These are phyloP conservation scores for Penicillium thymicola DNA, from an alignment of 2,329 filamentous ascomycete species.

Conservation along the genomic window DNA sequence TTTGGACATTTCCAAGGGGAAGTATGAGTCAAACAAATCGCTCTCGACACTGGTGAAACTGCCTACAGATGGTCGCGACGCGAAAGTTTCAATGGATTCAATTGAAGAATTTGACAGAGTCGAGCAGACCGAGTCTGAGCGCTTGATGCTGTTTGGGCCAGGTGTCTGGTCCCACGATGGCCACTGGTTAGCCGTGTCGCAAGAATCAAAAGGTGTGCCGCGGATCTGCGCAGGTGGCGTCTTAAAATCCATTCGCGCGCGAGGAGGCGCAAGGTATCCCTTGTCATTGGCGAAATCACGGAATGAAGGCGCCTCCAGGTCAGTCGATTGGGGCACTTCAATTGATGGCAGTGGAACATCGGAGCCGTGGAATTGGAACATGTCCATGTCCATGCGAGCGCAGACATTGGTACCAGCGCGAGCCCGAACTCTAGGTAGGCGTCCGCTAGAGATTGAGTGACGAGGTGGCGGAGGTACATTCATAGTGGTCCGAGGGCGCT, in stretches of 20 bases:
- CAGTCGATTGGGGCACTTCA: slow-evolving; percentile 34
- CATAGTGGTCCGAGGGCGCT: slow-evolving; percentile 38
- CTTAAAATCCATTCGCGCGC: slow-evolving; percentile 38
- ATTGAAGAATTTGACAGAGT: slow-evolving; percentile 61
- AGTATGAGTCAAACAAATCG: slow-evolving; percentile 57
- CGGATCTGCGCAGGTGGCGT: slow-evolving; percentile 47
- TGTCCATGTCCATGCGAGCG: slow-evolving; percentile 34
- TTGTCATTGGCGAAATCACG: slow-evolving; percentile 30
- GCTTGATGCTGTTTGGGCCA: slow-evolving; percentile 47
- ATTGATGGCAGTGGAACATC: slow-evolving; percentile 46
- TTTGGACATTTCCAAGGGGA: slow-evolving; percentile 40
- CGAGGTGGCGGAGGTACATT: slow-evolving; percentile 46
- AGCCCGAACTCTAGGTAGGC: slow-evolving; percentile 40
- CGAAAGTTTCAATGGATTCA: slow-evolving; percentile 57
- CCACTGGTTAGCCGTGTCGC: slow-evolving; percentile 29
- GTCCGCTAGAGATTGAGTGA: slow-evolving; percentile 41
- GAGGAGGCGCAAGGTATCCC: slow-evolving; percentile 40
- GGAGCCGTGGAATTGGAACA: slow-evolving; percentile 31
- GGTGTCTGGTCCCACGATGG: slow-evolving; percentile 31
- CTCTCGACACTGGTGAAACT: slow-evolving; percentile 62
- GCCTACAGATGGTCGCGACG: slow-evolving; percentile 55
- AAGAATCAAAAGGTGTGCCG: slow-evolving; percentile 32
- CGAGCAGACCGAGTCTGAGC: slow-evolving; percentile 58
- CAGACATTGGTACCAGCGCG: slow-evolving; percentile 39
- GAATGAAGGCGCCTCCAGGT: slow-evolving; percentile 25